These are phyloP conservation scores for Cordyceps militaris DNA, from an alignment of 2,329 filamentous ascomycete species.

Conservation along the genomic window DNA sequence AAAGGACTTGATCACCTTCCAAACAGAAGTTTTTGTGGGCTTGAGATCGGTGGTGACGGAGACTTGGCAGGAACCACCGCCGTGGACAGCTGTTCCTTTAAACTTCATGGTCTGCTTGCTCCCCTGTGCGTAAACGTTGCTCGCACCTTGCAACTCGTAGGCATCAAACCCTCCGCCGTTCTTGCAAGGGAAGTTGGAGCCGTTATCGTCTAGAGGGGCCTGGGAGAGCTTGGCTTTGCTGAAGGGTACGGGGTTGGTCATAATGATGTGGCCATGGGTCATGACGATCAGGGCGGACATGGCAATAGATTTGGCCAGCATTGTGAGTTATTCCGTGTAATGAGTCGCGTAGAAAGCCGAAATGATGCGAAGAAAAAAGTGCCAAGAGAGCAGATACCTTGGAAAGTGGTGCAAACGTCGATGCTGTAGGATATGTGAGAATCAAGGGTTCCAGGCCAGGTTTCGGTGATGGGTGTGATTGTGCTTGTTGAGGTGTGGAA, in stretches of 20 bases:
- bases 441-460: constrained; percentile 28
- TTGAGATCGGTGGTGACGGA: constrained; percentile 71
- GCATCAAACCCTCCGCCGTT: constrained; percentile 31
- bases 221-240: constrained; percentile 39
- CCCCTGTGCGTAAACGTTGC: constrained; percentile 50
- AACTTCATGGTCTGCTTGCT: constrained; percentile 49
- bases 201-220: constrained; percentile 52
- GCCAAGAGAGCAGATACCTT: background rate
- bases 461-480: background rate
- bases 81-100: constrained; percentile 68
- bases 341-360: background rate
- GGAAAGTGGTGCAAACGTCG: constrained; percentile 15
- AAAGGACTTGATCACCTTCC: constrained; percentile 85
- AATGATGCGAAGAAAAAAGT: background rate
- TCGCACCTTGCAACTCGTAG: constrained; percentile 38
- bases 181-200: constrained; percentile 81
- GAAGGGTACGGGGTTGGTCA: constrained; percentile 63
- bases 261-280: constrained; percentile 68
- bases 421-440: background rate
- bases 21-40: constrained; percentile 60
- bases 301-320: constrained; percentile 44
- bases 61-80: constrained; percentile 88
- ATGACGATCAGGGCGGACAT: constrained; percentile 50
- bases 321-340: constrained; percentile 38
- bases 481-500: background rate